Evolutionary conservation across 768 basidiomycete genomes (phyloP).

Genomic region (Panaeolus papilionaceus): DNA sequence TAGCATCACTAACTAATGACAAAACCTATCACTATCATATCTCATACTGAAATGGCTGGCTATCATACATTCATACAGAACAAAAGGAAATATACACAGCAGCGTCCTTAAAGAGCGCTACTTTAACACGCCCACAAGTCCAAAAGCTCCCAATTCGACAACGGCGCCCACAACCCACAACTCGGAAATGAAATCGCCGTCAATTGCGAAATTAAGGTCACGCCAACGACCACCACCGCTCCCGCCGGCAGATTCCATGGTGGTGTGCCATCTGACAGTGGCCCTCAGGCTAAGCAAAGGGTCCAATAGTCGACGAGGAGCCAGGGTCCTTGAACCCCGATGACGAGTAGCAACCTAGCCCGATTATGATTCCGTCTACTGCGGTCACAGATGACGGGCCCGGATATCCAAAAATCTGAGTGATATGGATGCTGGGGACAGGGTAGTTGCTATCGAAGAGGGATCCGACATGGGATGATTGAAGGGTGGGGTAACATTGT

Average conservation of each 20-base stretch:
- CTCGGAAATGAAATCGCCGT: slow-evolving; percentile 8
- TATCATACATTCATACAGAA: neutral
- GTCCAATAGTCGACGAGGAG: neutral
- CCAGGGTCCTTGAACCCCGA: slow-evolving; percentile 9
- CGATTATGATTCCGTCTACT: neutral
- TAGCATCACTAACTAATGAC: neutral
- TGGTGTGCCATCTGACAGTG: neutral
- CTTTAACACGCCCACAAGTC: slow-evolving; percentile 2
- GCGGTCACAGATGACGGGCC: slow-evolving; percentile 1
- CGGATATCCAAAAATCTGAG: neutral
- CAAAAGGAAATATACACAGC: neutral
- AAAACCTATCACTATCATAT: slow-evolving; percentile 9
- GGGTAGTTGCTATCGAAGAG: neutral
- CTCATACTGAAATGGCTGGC: neutral
- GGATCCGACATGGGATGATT: neutral
- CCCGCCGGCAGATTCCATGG: slow-evolving; percentile 9
- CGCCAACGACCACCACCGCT: neutral
- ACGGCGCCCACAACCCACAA: slow-evolving; percentile 7
- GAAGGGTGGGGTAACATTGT: neutral
- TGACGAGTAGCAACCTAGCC: slow-evolving; percentile 5
- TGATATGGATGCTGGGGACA: neutral
- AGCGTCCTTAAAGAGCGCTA: slow-evolving; percentile 3
- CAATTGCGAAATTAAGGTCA: neutral
- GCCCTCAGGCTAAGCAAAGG: neutral
- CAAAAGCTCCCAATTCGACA: neutral